Percentiles rank a stretch among this genome's conserved stretches.
Conservation (phyloP, 2,329 filamentous ascomycete species). For the Diaporthe nobilis region DNA sequence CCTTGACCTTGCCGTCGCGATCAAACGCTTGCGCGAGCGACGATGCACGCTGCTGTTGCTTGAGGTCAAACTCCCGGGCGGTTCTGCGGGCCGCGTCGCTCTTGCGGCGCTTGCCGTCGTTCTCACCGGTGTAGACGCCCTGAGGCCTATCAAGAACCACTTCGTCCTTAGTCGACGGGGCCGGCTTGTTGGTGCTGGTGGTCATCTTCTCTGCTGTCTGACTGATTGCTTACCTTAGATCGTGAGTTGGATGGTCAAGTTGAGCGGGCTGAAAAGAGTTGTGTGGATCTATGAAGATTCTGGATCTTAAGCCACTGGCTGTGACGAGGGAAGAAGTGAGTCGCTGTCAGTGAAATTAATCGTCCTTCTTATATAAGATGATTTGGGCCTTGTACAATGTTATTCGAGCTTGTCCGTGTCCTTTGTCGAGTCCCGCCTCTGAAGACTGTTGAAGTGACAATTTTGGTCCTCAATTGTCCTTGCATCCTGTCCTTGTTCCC, state of each 20-base stretch:
- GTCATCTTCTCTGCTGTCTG: conserved; percentile 2
- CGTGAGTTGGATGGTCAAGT: neutral
- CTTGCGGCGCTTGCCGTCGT: neutral
- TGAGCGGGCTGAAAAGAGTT: neutral
- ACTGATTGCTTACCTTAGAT: neutral
- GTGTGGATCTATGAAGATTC: neutral
- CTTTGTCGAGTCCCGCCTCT: neutral
- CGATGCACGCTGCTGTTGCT: neutral
- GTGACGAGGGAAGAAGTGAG: neutral
- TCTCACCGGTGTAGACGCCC: conserved; percentile 16
- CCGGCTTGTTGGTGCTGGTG: neutral
- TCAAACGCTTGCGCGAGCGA: neutral
- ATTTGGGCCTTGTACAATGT: neutral
- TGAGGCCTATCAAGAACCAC: neutral
- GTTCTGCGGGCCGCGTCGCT: neutral
- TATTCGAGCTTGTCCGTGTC: neutral
- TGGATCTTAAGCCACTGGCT: neutral
- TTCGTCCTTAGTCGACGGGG: neutral
- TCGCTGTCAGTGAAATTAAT: neutral
- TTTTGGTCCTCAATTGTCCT: neutral
- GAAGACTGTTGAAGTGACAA: neutral
- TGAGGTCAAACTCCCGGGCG: neutral
- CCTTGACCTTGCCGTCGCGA: neutral
- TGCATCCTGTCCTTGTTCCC: neutral
- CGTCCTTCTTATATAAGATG: neutral